A percentile compares a stretch with the other conserved stretches of the same genome.
Conservation (phyloP, 2,329 filamentous ascomycete genomes). For the Camptophora hylomeconis region DNA sequence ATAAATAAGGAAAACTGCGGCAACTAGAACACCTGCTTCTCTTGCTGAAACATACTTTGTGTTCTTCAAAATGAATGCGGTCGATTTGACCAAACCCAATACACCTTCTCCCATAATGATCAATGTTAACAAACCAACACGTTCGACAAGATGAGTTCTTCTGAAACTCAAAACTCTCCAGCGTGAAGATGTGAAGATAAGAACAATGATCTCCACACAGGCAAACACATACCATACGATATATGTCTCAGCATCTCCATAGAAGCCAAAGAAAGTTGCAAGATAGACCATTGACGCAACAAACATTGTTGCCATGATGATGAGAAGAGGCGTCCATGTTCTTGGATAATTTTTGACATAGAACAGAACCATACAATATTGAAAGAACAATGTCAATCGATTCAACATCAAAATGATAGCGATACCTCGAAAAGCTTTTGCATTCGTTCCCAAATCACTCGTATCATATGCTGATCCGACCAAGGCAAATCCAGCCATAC, state of each 20-base stretch:
- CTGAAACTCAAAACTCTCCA: conserved; percentile 47
- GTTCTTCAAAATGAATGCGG: conserved; percentile 5
- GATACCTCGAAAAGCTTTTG: conserved; percentile 31
- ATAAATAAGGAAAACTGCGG: conserved; percentile 21
- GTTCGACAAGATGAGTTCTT: conserved; percentile 48
- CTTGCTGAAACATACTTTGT: conserved; percentile 19
- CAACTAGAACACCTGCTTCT: conserved; percentile 24
- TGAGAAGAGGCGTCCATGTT: conserved; percentile 1
- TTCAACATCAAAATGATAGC: conserved; percentile 37
- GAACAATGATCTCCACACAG: conserved; percentile 37
- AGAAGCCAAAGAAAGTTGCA: conserved; percentile 22
- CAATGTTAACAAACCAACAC: conserved; percentile 50
- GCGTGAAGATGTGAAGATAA: conserved; percentile 39
- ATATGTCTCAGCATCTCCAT: conserved; percentile 19
- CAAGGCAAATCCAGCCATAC: conserved; percentile 53
- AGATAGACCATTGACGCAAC: not conserved
- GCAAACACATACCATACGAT: conserved; percentile 44
- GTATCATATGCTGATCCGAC: conserved; percentile 37
- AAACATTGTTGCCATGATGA: conserved; percentile 2
- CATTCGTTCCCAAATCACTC: conserved; percentile 27
- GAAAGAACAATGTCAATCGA: conserved; percentile 39
- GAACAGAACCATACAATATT: conserved; percentile 31
- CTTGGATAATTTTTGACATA: conserved; percentile 1
- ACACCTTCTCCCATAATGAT: conserved; percentile 55
- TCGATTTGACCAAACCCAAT: conserved; percentile 33